Percentiles rank a stretch among this genome's conserved stretches.
phyloP scores from a whole-genome alignment of 805 yeast genomes.

The Yarrowia yakushimensis region DNA sequence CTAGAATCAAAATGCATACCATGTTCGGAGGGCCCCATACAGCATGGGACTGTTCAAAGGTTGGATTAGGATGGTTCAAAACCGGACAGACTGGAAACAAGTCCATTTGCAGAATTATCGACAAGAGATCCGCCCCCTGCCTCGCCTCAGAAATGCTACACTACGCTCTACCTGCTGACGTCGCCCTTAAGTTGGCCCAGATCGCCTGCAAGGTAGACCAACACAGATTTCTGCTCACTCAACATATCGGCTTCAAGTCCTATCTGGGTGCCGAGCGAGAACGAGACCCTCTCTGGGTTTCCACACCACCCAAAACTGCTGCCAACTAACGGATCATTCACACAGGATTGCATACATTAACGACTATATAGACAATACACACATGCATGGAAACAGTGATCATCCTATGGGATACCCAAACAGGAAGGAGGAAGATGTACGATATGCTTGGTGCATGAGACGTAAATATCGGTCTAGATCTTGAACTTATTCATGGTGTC shows the following conservation, averaged over 20 bases:
- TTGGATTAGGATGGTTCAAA: neutral
- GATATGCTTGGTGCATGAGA: neutral
- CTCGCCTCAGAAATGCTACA: slow-evolving; percentile 14
- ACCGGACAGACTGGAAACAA: neutral
- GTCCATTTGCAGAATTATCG: neutral
- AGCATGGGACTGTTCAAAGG: neutral
- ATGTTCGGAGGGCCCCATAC: too few species aligned
- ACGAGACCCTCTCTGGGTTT: neutral
- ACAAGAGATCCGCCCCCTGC: slow-evolving; percentile 24
- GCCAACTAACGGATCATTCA: neutral
- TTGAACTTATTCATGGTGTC: neutral
- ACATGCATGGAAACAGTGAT: too few species aligned
- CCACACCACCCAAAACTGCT: neutral
- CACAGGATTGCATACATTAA: neutral
- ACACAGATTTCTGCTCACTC: slow-evolving; percentile 4
- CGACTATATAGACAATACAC: neutral
- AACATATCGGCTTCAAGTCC: slow-evolving; percentile 5
- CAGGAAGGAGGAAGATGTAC: neutral
- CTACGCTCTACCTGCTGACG: slow-evolving; percentile 27
- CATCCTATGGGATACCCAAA: neutral
- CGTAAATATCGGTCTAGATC: neutral
- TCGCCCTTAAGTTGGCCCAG: slow-evolving; percentile 28
- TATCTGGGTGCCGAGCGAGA: neutral
- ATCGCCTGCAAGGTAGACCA: slow-evolving; percentile 26
- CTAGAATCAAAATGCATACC: too few species aligned